Evolutionary conservation across 2,329 filamentous ascomycete genomes (phyloP), one percentile per base, ranked within the genome.

Genomic region (Alternaria sp.): DNA sequence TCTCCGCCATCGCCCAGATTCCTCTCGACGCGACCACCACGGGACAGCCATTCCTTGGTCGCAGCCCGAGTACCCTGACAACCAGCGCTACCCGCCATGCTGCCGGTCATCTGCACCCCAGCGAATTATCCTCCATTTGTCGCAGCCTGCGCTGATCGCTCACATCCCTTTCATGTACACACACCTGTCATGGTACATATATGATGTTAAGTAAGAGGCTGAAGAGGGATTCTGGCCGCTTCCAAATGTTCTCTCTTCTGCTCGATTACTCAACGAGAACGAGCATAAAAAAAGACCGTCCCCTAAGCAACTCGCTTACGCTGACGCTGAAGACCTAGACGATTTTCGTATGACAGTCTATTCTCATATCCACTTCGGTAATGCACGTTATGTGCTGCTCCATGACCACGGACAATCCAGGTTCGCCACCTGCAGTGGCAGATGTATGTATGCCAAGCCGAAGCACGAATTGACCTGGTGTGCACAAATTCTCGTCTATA

Each of bases 21-120:
- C 49, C 64, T 60, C 55, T 65, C 63, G 65, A 66, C 55, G 66
- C 66, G 63, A 67, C 60, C 55, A 63, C 48, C 49, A 58, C 62
- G 52, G 57, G 52, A 57, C 61, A 49, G 52, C 51, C 54, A 65
- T 46, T 51, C 56, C 59, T 59, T 46, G 62, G 64, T 55, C 59
- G 50, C 59, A 54, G 53, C 54, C 60, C 63, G 62, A 64, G 64
- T 65, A 59, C 60, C 54, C 56, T 64, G 66, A 55, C 59, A 63
- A 53, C 63, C 64, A 69, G 60, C 61, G 67, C 68, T 65, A 65
- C 57, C 68, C 72, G 68, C 70, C 67, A 68, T 65, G 58, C 63
- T 76, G 72, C 71, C 71, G 57, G 71, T 73, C 73, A 75, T 75
- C 68, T 64, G 58, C 62, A 73, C 68, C 71, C 69, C 54, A 61